Evolutionary conservation across 805 yeast species (phyloP).

Genomic region (Ascoidea rubescens): DNA sequence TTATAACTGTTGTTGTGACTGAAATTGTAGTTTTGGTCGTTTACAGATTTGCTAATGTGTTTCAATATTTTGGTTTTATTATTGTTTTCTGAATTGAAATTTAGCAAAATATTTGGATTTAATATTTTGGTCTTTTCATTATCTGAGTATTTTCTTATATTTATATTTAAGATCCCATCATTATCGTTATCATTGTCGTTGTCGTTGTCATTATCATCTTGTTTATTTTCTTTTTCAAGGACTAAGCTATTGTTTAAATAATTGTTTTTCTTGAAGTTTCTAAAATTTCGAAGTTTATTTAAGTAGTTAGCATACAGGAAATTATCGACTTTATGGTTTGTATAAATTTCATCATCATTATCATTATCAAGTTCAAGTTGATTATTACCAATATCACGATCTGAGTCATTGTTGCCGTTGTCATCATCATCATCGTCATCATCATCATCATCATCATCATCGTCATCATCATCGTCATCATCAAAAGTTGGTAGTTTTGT

Average conservation of each 20-base stretch:
- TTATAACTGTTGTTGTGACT: not conserved
- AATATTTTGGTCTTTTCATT: too few species aligned
- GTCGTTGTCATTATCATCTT: not conserved
- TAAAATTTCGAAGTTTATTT: too few species aligned
- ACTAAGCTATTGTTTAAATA: too few species aligned
- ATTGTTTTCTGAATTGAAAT: not conserved
- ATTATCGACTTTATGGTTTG: too few species aligned
- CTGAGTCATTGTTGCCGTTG: not conserved
- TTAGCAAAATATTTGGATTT: too few species aligned
- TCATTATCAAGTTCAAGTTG: not conserved
- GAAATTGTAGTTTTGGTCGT: not conserved
- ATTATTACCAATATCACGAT: not conserved
- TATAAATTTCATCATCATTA: not conserved
- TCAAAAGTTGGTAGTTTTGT: conserved; percentile 3
- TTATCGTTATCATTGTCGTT: too few species aligned
- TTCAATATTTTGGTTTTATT: too few species aligned
- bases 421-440: not conserved
- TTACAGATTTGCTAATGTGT: not conserved
- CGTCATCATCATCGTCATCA: not conserved
- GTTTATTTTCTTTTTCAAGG: too few species aligned
- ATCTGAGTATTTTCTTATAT: not conserved
- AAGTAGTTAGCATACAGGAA: too few species aligned
- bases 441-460: not conserved
- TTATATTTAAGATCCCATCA: not conserved
- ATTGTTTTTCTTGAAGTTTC: too few species aligned